phyloP scores from a whole-genome alignment of 345 rosid species.

The Streptanthus diversifolius region DNA sequence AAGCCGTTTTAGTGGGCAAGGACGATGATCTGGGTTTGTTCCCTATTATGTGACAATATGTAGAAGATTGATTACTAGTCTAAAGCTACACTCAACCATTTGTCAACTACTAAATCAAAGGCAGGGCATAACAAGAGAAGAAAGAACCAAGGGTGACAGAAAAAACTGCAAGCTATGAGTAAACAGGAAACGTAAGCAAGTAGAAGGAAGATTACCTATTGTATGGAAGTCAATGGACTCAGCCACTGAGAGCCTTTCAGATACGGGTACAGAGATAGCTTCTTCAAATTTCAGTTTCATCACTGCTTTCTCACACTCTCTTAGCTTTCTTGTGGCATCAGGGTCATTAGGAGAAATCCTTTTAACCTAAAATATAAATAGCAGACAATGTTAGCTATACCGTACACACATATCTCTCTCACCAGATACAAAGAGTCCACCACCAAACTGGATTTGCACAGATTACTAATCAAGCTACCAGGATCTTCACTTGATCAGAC shows the following conservation, averaged over 20 bases:
- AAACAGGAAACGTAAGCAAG: not conserved
- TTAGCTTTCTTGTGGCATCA: constrained; percentile 83
- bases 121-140: constrained; percentile 14
- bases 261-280: constrained; percentile 77
- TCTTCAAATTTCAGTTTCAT: constrained; percentile 94
- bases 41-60: constrained; percentile 84
- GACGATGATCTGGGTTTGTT: constrained; percentile 74
- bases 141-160: constrained; percentile 3
- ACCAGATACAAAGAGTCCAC: not conserved
- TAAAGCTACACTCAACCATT: constrained; percentile 35
- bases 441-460: not conserved
- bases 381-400: constrained; percentile 3
- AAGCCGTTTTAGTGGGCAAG: constrained; percentile 74
- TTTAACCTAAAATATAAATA: constrained; percentile 58
- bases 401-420: not conserved
- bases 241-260: constrained; percentile 72
- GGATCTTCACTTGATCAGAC: constrained; percentile 19
- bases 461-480: constrained; percentile 3
- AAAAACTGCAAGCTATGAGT: constrained; percentile 3
- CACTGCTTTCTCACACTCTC: constrained; percentile 93
- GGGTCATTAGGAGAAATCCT: constrained; percentile 88
- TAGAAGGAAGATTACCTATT: constrained; percentile 52
- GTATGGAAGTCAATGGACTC: constrained; percentile 79
- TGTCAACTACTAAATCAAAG: constrained; percentile 27
- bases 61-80: constrained; percentile 43